Conservation (phyloP, 2,329 filamentous ascomycete genomes). For the Thelonectria blattea region DNA sequence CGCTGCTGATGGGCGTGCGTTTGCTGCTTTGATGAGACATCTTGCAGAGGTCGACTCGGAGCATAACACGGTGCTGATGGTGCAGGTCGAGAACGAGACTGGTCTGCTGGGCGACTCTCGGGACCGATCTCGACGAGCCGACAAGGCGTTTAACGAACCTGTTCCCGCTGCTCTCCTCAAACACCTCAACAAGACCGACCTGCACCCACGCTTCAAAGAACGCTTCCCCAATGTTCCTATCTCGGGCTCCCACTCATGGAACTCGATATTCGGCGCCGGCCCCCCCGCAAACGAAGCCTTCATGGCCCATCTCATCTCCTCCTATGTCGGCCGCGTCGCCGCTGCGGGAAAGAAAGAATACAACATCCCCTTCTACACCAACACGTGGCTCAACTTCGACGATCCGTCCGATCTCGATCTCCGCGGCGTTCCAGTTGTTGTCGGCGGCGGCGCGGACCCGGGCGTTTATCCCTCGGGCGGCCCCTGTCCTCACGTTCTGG, state of each 20-base stretch:
- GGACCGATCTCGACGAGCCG: constrained; percentile 50
- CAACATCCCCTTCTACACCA: constrained; percentile 43
- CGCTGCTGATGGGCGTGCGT: constrained; percentile 42
- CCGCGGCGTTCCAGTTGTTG: constrained; percentile 41
- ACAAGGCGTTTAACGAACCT: constrained; percentile 47
- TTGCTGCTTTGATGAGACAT: constrained; percentile 41
- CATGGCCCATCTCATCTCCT: constrained; percentile 45
- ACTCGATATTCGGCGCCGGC: constrained; percentile 41
- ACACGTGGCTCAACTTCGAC: constrained; percentile 47
- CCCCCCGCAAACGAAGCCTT: constrained; percentile 43
- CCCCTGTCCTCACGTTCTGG: constrained; percentile 42
- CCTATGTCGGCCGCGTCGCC: constrained; percentile 44
- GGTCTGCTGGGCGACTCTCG: constrained; percentile 59
- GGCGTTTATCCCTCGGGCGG: constrained; percentile 48
- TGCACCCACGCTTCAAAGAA: constrained; percentile 41
- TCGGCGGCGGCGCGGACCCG: constrained; percentile 43
- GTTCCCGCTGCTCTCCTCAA: constrained; percentile 39
- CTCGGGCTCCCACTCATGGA: constrained; percentile 40
- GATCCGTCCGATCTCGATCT: constrained; percentile 41
- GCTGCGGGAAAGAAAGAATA: constrained; percentile 44
- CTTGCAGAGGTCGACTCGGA: constrained; percentile 50
- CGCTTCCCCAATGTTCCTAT: constrained; percentile 34
- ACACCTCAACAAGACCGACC: constrained; percentile 31
- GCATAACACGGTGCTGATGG: constrained; percentile 59
- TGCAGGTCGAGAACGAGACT: constrained; percentile 63